phyloP scores from a whole-genome alignment of 225 moss, liverwort and hornwort genomes.

The Sphagnum contortum region DNA sequence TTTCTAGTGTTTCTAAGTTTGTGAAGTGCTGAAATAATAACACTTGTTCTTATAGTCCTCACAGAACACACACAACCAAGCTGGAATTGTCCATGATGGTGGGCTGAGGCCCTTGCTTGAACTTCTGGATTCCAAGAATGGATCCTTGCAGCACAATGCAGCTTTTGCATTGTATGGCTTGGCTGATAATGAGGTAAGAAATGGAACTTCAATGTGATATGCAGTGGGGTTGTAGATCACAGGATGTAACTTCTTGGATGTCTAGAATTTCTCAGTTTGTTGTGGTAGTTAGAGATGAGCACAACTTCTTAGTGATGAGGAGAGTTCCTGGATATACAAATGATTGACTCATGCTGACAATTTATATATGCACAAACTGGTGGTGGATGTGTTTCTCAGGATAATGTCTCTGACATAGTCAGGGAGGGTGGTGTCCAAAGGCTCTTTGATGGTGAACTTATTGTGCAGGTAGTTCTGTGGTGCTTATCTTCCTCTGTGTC shows the following conservation, averaged over 20 bases:
- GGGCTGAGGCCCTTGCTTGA: constrained; percentile 89
- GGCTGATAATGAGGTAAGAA: constrained; percentile 94
- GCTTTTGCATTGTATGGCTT: constrained; percentile 95
- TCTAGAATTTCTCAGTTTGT: background rate
- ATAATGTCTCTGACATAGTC: constrained; percentile 98
- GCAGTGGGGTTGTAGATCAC: background rate
- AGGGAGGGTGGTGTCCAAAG: constrained; percentile 98
- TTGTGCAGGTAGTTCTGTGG: constrained; percentile 62
- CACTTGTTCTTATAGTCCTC: constrained; percentile 85
- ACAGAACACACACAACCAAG: constrained; percentile 99
- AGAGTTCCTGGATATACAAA: background rate
- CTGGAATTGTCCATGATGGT: constrained; percentile 99
- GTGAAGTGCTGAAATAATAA: constrained; percentile 49
- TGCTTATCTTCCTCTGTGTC: background rate
- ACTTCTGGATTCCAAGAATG: constrained; percentile 95
- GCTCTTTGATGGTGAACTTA: constrained; percentile 87
- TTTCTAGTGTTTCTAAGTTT: constrained; percentile 1
- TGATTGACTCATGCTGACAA: background rate
- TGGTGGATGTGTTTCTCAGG: constrained; percentile 31
- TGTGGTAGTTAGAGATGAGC: background rate
- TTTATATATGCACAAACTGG: background rate
- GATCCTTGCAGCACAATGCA: constrained; percentile 96
- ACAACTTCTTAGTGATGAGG: background rate
- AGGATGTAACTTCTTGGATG: too few species aligned
- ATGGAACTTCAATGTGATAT: constrained; percentile 77